Evolutionary conservation across 208 protist species (phyloP).

Genomic region (Willaertia magna): DNA sequence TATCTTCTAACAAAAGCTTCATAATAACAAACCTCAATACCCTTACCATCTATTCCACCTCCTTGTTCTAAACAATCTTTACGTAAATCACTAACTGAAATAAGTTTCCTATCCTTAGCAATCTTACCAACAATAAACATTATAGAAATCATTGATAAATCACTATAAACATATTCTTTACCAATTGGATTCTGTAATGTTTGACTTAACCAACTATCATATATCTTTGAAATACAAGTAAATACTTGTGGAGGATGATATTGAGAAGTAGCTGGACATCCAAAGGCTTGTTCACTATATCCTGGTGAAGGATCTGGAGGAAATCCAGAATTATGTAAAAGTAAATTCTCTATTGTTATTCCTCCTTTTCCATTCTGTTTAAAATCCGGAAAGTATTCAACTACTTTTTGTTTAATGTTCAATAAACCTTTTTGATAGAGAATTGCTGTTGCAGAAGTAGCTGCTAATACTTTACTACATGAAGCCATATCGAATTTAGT

Average conservation of each 20-base stretch:
- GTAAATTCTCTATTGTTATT: neutral
- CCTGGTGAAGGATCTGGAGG: conserved; percentile 40
- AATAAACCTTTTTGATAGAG: conserved; percentile 45
- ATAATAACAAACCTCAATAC: conserved; percentile 11
- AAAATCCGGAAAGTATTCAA: neutral
- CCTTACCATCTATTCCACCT: neutral
- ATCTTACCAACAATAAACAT: conserved; percentile 41
- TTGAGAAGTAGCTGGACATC: conserved; percentile 25
- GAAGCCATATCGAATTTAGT: conserved; percentile 43
- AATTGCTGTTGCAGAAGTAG: conserved; percentile 34
- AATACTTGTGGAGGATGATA: conserved; percentile 34
- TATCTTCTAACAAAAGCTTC: conserved; percentile 42
- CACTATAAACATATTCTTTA: conserved; percentile 39
- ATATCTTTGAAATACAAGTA: conserved; percentile 34
- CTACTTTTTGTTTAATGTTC: conserved; percentile 25
- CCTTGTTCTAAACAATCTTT: neutral
- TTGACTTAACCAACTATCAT: conserved; percentile 28
- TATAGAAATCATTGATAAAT: conserved; percentile 45
- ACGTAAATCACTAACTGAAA: neutral
- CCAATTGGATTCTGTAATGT: conserved; percentile 31
- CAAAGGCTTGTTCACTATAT: conserved; percentile 36
- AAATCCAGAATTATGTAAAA: conserved; percentile 40
- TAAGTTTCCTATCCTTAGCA: neutral
- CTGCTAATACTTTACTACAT: conserved; percentile 30
- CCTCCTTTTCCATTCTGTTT: neutral